phyloP scores from a whole-genome alignment of 108 stramenopile species.

The Conticribra guillardii region DNA sequence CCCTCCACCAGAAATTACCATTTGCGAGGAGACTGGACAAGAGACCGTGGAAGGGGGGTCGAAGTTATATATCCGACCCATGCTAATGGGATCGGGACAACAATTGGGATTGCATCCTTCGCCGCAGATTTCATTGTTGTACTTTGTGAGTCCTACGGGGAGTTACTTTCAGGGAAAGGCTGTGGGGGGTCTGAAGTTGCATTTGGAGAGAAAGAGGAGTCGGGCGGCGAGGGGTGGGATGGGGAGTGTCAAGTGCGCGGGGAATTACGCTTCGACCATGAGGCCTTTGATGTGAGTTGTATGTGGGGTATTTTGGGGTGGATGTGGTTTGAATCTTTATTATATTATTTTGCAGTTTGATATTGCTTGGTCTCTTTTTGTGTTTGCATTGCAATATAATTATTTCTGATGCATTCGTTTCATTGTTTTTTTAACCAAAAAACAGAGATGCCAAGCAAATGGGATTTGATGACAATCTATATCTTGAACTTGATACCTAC shows the following conservation, averaged over 20 bases:
- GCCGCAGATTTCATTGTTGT: slow-evolving; percentile 67
- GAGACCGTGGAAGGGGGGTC: slow-evolving; percentile 58
- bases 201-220: slow-evolving; percentile 73
- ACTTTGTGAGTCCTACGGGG: slow-evolving; percentile 84
- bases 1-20: slow-evolving; percentile 60
- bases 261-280: slow-evolving; percentile 82
- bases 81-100: slow-evolving; percentile 61
- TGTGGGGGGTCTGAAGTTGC: slow-evolving; percentile 70
- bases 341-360: too few species aligned
- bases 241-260: slow-evolving; percentile 75
- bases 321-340: background rate
- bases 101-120: slow-evolving; percentile 78
- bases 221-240: slow-evolving; percentile 79
- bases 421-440: background rate
- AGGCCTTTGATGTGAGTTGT: slow-evolving; percentile 64
- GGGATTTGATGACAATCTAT: slow-evolving; percentile 85
- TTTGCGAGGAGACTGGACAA: background rate
- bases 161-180: slow-evolving; percentile 79
- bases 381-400: background rate
- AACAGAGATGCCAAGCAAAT: slow-evolving; percentile 76
- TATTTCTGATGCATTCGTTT: too few species aligned
- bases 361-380: too few species aligned
- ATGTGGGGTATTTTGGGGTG: background rate
- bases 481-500: slow-evolving; percentile 84
- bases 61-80: slow-evolving; percentile 77